phyloP scores from a whole-genome alignment of 129 eudicot species.

The Flaveria robusta region DNA sequence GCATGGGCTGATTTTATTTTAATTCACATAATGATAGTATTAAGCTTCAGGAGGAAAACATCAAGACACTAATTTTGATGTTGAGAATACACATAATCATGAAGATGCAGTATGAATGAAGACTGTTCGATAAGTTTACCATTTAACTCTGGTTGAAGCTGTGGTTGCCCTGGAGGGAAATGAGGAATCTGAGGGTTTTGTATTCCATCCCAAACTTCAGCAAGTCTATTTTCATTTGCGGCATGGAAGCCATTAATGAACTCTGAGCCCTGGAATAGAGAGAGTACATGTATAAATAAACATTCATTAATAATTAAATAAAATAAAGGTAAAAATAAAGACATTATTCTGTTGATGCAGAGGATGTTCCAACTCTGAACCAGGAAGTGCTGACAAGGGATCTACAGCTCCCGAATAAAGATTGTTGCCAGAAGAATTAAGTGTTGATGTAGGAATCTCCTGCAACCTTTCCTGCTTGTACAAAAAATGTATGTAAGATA shows the following conservation, averaged over 20 bases:
- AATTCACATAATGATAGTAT: background rate
- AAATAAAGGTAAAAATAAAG: background rate
- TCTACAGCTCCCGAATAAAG: slow-evolving; percentile 45
- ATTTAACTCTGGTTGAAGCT: slow-evolving; percentile 58
- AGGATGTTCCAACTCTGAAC: slow-evolving; percentile 73
- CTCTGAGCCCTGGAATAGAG: slow-evolving; percentile 61
- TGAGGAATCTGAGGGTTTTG: slow-evolving; percentile 69
- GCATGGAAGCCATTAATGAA: slow-evolving; percentile 74
- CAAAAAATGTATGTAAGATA: background rate
- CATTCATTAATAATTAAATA: background rate
- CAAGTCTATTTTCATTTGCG: slow-evolving; percentile 66
- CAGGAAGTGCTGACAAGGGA: slow-evolving; percentile 72
- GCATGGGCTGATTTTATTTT: slow-evolving; percentile 11
- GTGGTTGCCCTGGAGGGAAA: slow-evolving; percentile 50
- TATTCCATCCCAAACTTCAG: slow-evolving; percentile 89
- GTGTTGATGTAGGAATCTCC: slow-evolving; percentile 89
- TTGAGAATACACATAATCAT: background rate
- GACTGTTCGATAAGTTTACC: slow-evolving; percentile 44
- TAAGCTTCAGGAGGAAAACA: slow-evolving; percentile 6
- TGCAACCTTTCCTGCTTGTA: slow-evolving; percentile 69
- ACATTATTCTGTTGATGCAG: slow-evolving; percentile 62
- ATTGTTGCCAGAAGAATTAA: slow-evolving; percentile 55
- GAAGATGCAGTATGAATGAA: background rate
- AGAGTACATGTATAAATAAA: background rate
- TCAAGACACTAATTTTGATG: background rate